These are phyloP conservation scores for Hymenoscyphus repandus DNA, from an alignment of 2,329 filamentous ascomycete genomes.

Conservation along the genomic window DNA sequence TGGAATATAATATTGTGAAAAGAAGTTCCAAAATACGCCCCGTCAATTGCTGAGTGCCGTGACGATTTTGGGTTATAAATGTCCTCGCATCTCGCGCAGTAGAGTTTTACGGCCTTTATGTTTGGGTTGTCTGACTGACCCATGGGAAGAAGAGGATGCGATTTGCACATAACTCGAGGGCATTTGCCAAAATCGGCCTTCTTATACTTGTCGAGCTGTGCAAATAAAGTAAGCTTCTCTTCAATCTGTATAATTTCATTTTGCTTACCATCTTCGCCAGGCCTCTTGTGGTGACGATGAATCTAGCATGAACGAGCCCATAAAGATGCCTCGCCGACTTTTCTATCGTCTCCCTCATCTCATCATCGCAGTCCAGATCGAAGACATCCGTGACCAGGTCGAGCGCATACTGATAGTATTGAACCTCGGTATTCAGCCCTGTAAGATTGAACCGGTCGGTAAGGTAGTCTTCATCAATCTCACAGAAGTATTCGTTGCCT, in stretches of 20 bases:
- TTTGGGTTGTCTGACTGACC: constrained; percentile 87
- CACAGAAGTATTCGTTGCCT: constrained; percentile 99
- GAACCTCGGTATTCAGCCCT: constrained; percentile 92
- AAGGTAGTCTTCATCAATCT: constrained; percentile 98
- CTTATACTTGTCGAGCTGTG: constrained; percentile 97
- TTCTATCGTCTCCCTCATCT: constrained; percentile 96
- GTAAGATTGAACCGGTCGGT: constrained; percentile 98
- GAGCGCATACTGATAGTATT: constrained; percentile 98
- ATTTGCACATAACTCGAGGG: constrained; percentile 90
- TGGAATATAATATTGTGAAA: constrained; percentile 99
- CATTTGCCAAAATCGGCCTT: constrained; percentile 98
- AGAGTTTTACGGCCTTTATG: constrained; percentile 88
- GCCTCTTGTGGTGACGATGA: constrained; percentile 92
- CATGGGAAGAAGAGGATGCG: constrained; percentile 89
- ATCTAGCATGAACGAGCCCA: constrained; percentile 90
- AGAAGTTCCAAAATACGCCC: constrained; percentile 94
- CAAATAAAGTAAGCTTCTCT: constrained; percentile 14
- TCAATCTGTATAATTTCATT: neutral
- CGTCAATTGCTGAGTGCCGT: constrained; percentile 90
- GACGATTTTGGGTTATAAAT: constrained; percentile 98
- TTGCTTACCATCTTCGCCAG: constrained; percentile 84
- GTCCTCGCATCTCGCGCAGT: constrained; percentile 95
- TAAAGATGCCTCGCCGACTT: constrained; percentile 95
- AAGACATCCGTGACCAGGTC: constrained; percentile 98
- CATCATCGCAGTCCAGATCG: constrained; percentile 96